Conservation (phyloP, 2,329 filamentous ascomycete genomes). For the Talaromyces sp. region DNA sequence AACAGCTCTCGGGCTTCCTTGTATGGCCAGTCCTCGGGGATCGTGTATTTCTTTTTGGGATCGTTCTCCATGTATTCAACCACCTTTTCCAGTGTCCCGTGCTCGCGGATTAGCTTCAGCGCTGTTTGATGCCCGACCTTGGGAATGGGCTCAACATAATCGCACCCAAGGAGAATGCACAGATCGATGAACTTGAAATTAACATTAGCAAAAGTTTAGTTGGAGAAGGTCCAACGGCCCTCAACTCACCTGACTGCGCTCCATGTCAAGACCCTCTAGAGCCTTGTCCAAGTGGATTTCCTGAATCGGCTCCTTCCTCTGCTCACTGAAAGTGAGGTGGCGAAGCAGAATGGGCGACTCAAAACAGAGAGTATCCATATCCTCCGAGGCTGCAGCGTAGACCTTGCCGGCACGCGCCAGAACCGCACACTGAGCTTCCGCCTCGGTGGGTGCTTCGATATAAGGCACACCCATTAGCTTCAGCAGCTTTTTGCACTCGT, state of each 20-base stretch:
- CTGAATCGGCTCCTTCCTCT: constrained; percentile 94
- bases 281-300: constrained; percentile 88
- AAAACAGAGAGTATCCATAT: constrained; percentile 98
- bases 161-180: constrained; percentile 94
- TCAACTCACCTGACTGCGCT: constrained; percentile 66
- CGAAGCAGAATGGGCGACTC: constrained; percentile 84
- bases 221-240: background rate
- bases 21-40: constrained; percentile 97
- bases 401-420: constrained; percentile 89
- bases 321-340: constrained; percentile 94
- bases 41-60: constrained; percentile 70
- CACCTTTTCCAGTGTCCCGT: constrained; percentile 81
- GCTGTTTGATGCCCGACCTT: constrained; percentile 91
- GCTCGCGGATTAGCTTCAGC: constrained; percentile 87
- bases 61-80: constrained; percentile 75
- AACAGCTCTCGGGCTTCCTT: constrained; percentile 88
- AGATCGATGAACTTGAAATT: constrained; percentile 80
- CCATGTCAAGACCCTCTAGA: constrained; percentile 82
- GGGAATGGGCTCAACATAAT: constrained; percentile 94
- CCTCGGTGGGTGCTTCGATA: constrained; percentile 92
- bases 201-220: constrained; percentile 1
- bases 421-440: constrained; percentile 91
- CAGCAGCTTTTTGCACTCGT: constrained; percentile 83
- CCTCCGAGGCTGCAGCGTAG: constrained; percentile 92
- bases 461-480: constrained; percentile 96